phyloP scores from a whole-genome alignment of 208 protist genomes.

The Chromosphaera perkinsii region DNA sequence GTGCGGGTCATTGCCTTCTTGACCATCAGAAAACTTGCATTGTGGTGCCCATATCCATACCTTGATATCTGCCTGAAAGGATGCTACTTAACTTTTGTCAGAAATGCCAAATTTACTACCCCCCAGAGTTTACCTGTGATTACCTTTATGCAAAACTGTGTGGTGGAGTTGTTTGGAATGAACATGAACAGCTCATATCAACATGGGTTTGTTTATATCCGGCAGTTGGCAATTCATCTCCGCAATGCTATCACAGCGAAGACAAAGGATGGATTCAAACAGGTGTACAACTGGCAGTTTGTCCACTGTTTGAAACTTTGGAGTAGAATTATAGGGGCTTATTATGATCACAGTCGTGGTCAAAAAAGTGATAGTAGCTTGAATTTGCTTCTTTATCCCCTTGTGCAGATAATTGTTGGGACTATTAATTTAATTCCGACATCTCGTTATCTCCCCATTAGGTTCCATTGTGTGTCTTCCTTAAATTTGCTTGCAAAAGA shows the following conservation, averaged over 20 bases:
- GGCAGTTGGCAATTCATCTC: conserved; percentile 91
- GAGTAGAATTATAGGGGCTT: conserved; percentile 72
- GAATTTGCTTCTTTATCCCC: conserved; percentile 77
- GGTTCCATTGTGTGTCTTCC: conserved; percentile 80
- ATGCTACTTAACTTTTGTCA: conserved; percentile 39
- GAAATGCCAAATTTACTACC: conserved; percentile 34
- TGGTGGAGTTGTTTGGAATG: conserved; percentile 80
- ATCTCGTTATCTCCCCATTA: conserved; percentile 84
- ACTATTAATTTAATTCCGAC: conserved; percentile 70
- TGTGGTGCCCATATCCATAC: not conserved
- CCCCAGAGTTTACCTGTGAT: conserved; percentile 9
- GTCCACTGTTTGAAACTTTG: conserved; percentile 82
- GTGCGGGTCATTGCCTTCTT: conserved; percentile 25
- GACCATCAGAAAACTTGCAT: not conserved
- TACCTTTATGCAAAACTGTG: conserved; percentile 45
- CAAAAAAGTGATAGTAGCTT: conserved; percentile 67
- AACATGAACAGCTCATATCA: conserved; percentile 83
- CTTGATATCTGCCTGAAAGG: conserved; percentile 22
- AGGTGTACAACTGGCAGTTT: conserved; percentile 94
- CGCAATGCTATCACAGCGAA: conserved; percentile 74
- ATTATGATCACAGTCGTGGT: conserved; percentile 6
- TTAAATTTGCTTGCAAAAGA: conserved; percentile 77
- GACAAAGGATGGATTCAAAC: conserved; percentile 31
- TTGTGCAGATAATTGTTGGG: conserved; percentile 76
- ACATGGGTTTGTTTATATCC: conserved; percentile 91